Base-by-base conservation (phyloP, 805 yeast genomes). In the Starmerella tilneyi region DNA sequence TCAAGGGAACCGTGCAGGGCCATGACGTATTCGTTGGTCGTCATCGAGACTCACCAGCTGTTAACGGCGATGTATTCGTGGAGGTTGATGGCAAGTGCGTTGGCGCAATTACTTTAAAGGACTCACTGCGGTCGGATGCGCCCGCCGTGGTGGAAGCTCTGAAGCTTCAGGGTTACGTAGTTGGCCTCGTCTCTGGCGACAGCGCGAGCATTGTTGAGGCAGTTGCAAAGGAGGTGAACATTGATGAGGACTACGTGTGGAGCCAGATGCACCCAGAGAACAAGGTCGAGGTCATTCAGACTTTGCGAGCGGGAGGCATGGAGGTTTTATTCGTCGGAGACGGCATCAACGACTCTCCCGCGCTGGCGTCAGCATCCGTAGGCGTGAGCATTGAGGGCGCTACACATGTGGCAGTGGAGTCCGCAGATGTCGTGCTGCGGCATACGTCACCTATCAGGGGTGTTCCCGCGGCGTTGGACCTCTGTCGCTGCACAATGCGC, bases 261-360 rank as follows among this genome's bases (percentile, higher is more conserved):
- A 78, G 89, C 38, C 84, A 79, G 48, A 76, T 84, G 2, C 68
- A 81, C 1, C 97, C 97, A 0, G 66, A 72, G 13, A 81, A 80
- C 44, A 92, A 92, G 63, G 78, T 84, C 45, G 72, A 72, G 24
- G 70, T 84, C 27, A 76, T 92, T 19, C 64, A 65, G 27, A 34
- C 41, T 3, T 44, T 56, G 32, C 68, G 71, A 40, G 65, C 84
- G 45, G 83, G 79, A 56, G 61, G 58, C 13, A 43, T 47, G 11
- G 41, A 35, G n/a, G 80, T 92, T 33, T 89, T 88, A 5, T 86
- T 94, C 70, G 80, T 92, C 19, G 99, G 99, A 30, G 99, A 92
- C 64, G 99, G 99, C 48, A 84, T 92, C 53, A 92, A 92, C 62
- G 99, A 92, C 61, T 94, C 97, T 0, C 96, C 98, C 0, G 97